Evolutionary conservation across 2,329 filamentous ascomycete genomes (phyloP).

Genomic region (Cercospora citrullina): DNA sequence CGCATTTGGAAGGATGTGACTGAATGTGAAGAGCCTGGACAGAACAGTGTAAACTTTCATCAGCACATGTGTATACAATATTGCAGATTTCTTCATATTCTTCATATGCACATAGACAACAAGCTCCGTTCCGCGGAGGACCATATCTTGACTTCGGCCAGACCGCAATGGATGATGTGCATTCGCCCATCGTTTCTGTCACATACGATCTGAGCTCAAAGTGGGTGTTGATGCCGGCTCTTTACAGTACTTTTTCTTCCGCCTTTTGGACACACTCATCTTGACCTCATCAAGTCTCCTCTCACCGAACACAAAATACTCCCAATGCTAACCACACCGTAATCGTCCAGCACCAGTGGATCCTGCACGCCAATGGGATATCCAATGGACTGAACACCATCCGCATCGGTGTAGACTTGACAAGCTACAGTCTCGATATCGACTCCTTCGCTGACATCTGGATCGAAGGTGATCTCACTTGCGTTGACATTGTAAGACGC

Average conservation of each 20-base stretch:
- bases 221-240: too few species aligned
- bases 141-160: not conserved
- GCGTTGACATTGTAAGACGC: constrained; percentile 5
- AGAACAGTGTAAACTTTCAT: not conserved
- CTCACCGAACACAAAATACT: constrained; percentile 12
- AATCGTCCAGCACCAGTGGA: constrained; percentile 1
- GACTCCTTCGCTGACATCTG: constrained; percentile 13
- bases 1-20: not conserved
- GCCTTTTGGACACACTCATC: not conserved
- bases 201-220: not conserved
- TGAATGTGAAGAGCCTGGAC: not conserved
- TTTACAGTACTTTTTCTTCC: not conserved
- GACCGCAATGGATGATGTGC: not conserved
- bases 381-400: constrained; percentile 9
- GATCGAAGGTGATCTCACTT: constrained; percentile 20
- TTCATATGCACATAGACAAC: not conserved
- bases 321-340: constrained; percentile 1
- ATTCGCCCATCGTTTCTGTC: not conserved
- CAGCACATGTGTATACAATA: not conserved
- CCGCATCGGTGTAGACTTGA: constrained; percentile 22
- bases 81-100: not conserved
- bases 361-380: not conserved
- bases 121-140: not conserved
- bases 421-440: constrained; percentile 17
- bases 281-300: not conserved